Evolutionary conservation across 768 basidiomycete genomes (phyloP).

Genomic region (Xerocomellus intermedius): DNA sequence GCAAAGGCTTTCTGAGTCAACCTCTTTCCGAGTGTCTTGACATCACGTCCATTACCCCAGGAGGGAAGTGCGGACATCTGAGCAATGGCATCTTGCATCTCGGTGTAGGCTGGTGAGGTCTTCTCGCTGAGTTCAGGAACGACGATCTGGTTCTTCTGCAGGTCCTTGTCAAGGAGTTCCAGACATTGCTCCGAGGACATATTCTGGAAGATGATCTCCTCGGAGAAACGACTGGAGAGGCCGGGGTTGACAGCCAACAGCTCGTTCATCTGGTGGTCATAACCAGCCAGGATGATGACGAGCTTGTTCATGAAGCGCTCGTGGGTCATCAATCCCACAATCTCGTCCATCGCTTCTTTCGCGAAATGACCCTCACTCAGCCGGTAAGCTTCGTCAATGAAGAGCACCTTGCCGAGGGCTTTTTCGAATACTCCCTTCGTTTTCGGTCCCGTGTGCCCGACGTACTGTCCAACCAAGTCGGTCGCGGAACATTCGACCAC

Average conservation of each 20-base stretch:
- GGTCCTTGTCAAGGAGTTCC: slow-evolving; percentile 46
- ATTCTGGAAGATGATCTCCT: slow-evolving; percentile 56
- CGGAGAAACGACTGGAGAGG: slow-evolving; percentile 68
- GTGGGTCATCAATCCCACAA: slow-evolving; percentile 65
- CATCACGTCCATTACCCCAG: slow-evolving; percentile 72
- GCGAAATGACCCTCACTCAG: slow-evolving; percentile 63
- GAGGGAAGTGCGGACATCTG: slow-evolving; percentile 46
- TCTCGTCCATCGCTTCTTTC: slow-evolving; percentile 71
- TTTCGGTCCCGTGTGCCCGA: slow-evolving; percentile 73
- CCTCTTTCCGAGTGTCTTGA: slow-evolving; percentile 51
- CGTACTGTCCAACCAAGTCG: slow-evolving; percentile 68
- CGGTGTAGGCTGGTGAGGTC: not conserved
- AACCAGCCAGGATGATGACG: slow-evolving; percentile 69
- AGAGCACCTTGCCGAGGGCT: slow-evolving; percentile 65
- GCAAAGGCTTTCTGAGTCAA: slow-evolving; percentile 45
- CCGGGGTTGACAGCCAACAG: slow-evolving; percentile 61
- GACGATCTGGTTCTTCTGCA: slow-evolving; percentile 42
- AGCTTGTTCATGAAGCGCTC: slow-evolving; percentile 57
- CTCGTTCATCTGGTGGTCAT: slow-evolving; percentile 65
- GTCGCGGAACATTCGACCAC: slow-evolving; percentile 70
- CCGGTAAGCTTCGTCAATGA: slow-evolving; percentile 74
- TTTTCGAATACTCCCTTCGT: slow-evolving; percentile 59
- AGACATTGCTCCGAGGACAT: slow-evolving; percentile 53
- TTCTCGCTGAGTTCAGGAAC: slow-evolving; percentile 35
- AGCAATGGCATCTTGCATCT: slow-evolving; percentile 40